Conservation (phyloP, 306 rosid species). For the Myrica gale region DNA sequence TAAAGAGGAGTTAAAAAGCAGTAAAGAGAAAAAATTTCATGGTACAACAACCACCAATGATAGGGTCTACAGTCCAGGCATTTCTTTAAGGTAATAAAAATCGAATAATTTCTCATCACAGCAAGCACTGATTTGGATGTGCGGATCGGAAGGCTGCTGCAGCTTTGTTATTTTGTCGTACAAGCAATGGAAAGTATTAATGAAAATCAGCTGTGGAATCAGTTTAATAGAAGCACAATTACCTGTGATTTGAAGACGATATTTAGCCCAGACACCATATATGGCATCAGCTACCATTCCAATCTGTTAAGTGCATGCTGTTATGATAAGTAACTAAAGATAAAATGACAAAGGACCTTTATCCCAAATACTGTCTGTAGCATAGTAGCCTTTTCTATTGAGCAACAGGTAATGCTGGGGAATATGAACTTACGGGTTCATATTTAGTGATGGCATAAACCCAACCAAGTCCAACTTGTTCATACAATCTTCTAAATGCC, state of each 20-base stretch:
- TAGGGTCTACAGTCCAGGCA: background rate
- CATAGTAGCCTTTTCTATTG: background rate
- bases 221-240: constrained; percentile 1
- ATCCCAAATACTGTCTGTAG: constrained; percentile 8
- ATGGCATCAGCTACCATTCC: constrained; percentile 62
- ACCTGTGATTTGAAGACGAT: constrained; percentile 88
- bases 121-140: background rate
- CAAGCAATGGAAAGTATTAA: no score
- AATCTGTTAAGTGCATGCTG: constrained; percentile 43
- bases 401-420: constrained; percentile 16
- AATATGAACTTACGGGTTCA: constrained; percentile 59
- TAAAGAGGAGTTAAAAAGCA: background rate
- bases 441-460: constrained; percentile 83
- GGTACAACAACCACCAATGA: background rate
- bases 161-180: no score
- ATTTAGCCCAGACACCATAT: constrained; percentile 81
- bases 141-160: background rate
- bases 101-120: background rate
- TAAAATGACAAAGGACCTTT: constrained; percentile 12
- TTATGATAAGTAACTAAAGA: constrained; percentile 21
- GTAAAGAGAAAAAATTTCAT: background rate
- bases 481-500: constrained; percentile 87
- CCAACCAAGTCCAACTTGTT: constrained; percentile 90
- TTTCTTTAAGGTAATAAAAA: background rate
- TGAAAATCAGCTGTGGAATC: no score